These are phyloP conservation scores for Clarireedia homoeocarpa DNA, from an alignment of 2,329 filamentous ascomycete species.

Conservation along the genomic window DNA sequence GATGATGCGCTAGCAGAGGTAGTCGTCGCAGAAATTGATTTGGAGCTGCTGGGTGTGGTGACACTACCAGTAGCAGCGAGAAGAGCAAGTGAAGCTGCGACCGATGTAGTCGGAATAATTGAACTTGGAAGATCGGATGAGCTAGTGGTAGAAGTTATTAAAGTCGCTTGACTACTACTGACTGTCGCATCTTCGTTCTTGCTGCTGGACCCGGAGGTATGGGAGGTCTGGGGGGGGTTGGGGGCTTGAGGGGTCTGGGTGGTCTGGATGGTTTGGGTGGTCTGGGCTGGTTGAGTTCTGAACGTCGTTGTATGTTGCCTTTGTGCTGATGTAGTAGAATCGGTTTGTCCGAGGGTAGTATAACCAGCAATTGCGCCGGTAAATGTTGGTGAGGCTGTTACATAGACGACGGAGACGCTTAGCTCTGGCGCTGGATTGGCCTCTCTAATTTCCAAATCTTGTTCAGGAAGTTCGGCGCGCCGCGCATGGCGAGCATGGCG, in stretches of 20 bases:
- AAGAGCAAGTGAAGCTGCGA: constrained; percentile 12
- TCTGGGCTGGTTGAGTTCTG: background rate
- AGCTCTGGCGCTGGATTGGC: constrained; percentile 20
- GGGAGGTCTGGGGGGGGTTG: too few species aligned
- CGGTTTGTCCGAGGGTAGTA: constrained; percentile 30
- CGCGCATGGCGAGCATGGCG: constrained; percentile 19
- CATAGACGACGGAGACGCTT: constrained; percentile 39
- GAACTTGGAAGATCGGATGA: constrained; percentile 14
- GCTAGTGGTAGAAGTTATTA: constrained; percentile 1
- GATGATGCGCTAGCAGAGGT: constrained; percentile 10
- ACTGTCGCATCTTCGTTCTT: background rate
- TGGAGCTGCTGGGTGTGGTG: background rate
- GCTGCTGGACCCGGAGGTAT: background rate
- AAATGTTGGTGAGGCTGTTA: constrained; percentile 45
- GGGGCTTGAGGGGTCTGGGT: too few species aligned
- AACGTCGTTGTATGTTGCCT: background rate
- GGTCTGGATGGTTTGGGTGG: background rate
- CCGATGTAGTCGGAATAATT: constrained; percentile 12
- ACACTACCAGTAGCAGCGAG: constrained; percentile 6
- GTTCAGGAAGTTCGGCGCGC: constrained; percentile 12
- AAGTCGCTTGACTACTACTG: background rate
- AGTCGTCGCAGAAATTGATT: background rate
- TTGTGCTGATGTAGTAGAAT: constrained; percentile 7
- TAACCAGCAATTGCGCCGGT: constrained; percentile 41
- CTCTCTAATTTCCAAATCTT: constrained; percentile 7